Conservation (phyloP, 257 asterid species). For the Solanum appendiculatum region DNA sequence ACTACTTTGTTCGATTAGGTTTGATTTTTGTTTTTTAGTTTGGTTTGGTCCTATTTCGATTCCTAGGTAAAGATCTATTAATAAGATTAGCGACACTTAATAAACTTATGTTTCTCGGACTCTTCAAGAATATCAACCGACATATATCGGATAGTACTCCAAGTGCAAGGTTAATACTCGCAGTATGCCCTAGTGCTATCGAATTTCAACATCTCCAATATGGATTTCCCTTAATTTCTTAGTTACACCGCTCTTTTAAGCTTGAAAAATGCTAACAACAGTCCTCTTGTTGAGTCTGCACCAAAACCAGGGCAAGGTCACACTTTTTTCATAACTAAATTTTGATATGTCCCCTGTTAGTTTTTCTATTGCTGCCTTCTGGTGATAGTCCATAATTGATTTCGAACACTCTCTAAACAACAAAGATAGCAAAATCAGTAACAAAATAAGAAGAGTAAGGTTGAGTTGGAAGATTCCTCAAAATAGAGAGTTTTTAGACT, state of each 20-base stretch:
- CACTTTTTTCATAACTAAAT: conserved; percentile 56
- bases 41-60: background rate
- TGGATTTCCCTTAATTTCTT: no score
- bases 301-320: conserved; percentile 51
- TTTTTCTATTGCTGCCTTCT: conserved; percentile 47
- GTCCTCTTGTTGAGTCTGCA: conserved; percentile 27
- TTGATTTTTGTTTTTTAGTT: no score
- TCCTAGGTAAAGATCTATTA: background rate
- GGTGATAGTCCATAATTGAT: conserved; percentile 40
- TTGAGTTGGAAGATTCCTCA: background rate
- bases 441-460: background rate
- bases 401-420: conserved; percentile 2
- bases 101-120: no score
- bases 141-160: background rate
- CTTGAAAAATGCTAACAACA: background rate
- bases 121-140: background rate
- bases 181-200: background rate
- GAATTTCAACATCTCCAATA: background rate
- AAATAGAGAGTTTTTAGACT: conserved; percentile 5
- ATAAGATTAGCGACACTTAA: background rate
- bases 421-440: background rate
- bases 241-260: background rate
- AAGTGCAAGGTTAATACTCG: background rate
- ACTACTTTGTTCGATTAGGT: background rate
- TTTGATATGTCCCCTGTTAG: conserved; percentile 62